A percentile compares a stretch with the other conserved stretches of the same genome.
Conservation (phyloP, 768 basidiomycete species). For the Kwoniella pini region DNA sequence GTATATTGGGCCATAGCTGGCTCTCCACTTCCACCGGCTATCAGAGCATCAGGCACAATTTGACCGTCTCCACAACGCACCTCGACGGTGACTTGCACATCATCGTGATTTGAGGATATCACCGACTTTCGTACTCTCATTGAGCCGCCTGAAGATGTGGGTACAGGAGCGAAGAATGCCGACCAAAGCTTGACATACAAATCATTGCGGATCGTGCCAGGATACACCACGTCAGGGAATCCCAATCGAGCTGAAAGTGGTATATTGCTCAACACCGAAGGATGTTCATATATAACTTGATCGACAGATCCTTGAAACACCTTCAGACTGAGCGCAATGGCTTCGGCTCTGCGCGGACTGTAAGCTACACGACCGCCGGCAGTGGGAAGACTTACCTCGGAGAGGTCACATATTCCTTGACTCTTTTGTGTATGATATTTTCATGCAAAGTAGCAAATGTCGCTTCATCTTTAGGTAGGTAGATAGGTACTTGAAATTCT, state of each 20-base stretch:
- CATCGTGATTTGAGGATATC: slow-evolving; percentile 56
- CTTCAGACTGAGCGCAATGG: slow-evolving; percentile 78
- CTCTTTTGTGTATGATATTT: slow-evolving; percentile 79
- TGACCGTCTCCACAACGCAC: slow-evolving; percentile 72
- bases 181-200: slow-evolving; percentile 95
- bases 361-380: slow-evolving; percentile 8
- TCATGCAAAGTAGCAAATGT: slow-evolving; percentile 93
- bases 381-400: slow-evolving; percentile 61
- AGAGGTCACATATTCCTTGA: slow-evolving; percentile 79
- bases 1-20: slow-evolving; percentile 75
- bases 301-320: slow-evolving; percentile 78
- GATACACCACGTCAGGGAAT: slow-evolving; percentile 95
- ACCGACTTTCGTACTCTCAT: slow-evolving; percentile 40
- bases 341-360: slow-evolving; percentile 67
- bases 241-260: slow-evolving; percentile 83
- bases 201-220: slow-evolving; percentile 88
- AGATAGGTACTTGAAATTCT: slow-evolving; percentile 87
- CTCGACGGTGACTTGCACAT: slow-evolving; percentile 89
- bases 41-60: slow-evolving; percentile 67
- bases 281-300: slow-evolving; percentile 78
- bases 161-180: slow-evolving; percentile 72
- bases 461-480: slow-evolving; percentile 74
- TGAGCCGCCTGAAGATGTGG: slow-evolving; percentile 27
- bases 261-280: slow-evolving; percentile 74
- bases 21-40: slow-evolving; percentile 80